Evolutionary conservation across 2,329 filamentous ascomycete species (phyloP).

Genomic region (Ustilaginoidea virens): DNA sequence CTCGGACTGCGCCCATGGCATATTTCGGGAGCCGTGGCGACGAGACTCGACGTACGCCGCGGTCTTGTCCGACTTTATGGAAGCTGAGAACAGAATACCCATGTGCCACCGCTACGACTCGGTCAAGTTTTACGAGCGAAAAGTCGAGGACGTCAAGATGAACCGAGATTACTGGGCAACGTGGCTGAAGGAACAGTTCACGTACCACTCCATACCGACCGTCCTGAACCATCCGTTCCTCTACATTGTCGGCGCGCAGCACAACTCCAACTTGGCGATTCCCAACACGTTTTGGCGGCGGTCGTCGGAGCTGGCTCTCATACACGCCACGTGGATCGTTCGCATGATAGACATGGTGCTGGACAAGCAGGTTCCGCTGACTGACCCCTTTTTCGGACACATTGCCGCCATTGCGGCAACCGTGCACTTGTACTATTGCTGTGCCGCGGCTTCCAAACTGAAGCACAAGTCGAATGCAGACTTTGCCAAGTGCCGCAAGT

Average conservation of each 20-base stretch:
- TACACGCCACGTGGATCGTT: slow-evolving; percentile 38
- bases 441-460: slow-evolving; percentile 28
- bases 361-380: slow-evolving; percentile 31
- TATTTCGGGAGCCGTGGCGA: slow-evolving; percentile 33
- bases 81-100: slow-evolving; percentile 30
- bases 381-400: slow-evolving; percentile 36
- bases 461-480: slow-evolving; percentile 36
- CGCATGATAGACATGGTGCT: slow-evolving; percentile 38
- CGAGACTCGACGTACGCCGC: slow-evolving; percentile 35
- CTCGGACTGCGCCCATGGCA: slow-evolving; percentile 29
- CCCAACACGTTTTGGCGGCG: slow-evolving; percentile 38
- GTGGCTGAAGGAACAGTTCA: slow-evolving; percentile 37
- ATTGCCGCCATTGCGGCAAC: slow-evolving; percentile 35
- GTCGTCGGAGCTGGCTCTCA: slow-evolving; percentile 32
- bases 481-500: slow-evolving; percentile 33
- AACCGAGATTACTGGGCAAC: slow-evolving; percentile 34
- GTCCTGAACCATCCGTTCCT: slow-evolving; percentile 38
- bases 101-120: slow-evolving; percentile 36
- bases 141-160: slow-evolving; percentile 25
- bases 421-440: slow-evolving; percentile 37
- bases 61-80: slow-evolving; percentile 34
- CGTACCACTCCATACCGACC: slow-evolving; percentile 33
- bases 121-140: slow-evolving; percentile 35
- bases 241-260: slow-evolving; percentile 34
- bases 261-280: slow-evolving; percentile 34